Evolutionary conservation across 768 basidiomycete genomes (phyloP), one percentile per base, ranked within the genome.

Genomic region (Mycena indigotica): DNA sequence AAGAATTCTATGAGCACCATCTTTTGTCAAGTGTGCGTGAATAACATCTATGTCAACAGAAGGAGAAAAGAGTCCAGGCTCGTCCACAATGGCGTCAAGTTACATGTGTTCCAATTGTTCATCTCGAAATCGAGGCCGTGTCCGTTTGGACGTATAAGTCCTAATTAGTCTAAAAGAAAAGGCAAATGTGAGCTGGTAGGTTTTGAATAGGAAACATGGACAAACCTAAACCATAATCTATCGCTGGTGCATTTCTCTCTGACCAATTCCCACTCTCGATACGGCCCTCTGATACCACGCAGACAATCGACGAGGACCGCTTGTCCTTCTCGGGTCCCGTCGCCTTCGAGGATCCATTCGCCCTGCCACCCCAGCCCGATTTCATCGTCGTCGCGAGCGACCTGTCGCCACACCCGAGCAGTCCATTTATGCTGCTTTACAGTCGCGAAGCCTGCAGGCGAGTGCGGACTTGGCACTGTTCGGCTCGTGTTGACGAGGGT

Each of bases 321-420:
- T 44, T 80, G 75, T 4, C 86, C 88, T 67, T 89, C 88, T 28
- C 72, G 75, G 17, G 89, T 92, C 1, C 89, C 91, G 53, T 89
- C 88, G 1, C 83, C 85, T 70, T 92, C 88, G n/a, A 92, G 74
- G 15, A 89, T 74, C 89, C 91, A 91, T 61, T 91, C 87, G 8
- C 87, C 87, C 28, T 79, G 75, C 86, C 91, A 89, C 4, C 67
- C 63, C 66, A 64, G 24, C 64, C 63, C 58, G 67, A 71, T 62
- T n/a, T n/a, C n/a, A 74, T 67, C 69, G 72, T 61, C 67, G 68
- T 70, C 65, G 66, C 29, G 69, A 72, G 61, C 52, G 16, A 63
- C 55, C 41, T 53, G 55, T 55, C 73, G 73, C 57, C 74, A 73
- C 16, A 84, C 71, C 30, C 77, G 73, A 29, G 84, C 88, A 4